Percentiles rank a stretch among this genome's conserved stretches.
phyloP scores from a whole-genome alignment of 2,329 filamentous ascomycete species.

The Xylariaceae sp. region DNA sequence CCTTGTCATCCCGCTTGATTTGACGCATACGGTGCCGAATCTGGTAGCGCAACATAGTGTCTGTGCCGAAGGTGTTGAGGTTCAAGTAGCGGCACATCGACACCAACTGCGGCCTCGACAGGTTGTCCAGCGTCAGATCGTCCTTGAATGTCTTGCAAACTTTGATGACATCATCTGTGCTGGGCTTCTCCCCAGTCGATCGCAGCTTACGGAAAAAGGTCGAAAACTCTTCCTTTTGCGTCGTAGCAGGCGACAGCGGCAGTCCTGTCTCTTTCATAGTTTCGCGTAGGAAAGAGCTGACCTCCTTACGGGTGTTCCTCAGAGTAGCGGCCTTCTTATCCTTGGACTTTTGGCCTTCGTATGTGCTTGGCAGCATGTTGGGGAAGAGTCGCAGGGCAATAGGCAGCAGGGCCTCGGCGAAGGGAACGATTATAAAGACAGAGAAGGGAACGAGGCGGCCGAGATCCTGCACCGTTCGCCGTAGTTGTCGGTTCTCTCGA shows the following conservation, averaged over 20 bases:
- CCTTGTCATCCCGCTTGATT: constrained; percentile 95
- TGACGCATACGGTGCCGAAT: constrained; percentile 97
- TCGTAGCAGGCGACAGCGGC: constrained; percentile 74
- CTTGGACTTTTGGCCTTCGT: constrained; percentile 85
- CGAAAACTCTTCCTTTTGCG: constrained; percentile 88
- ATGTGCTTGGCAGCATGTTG: constrained; percentile 94
- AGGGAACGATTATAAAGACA: constrained; percentile 93
- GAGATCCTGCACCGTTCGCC: constrained; percentile 89
- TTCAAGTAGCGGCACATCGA: constrained; percentile 99
- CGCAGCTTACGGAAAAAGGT: constrained; percentile 97
- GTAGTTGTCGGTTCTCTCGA: constrained; percentile 86
- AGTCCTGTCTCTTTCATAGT: constrained; percentile 92
- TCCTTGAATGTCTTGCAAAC: constrained; percentile 99
- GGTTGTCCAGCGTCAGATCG: constrained; percentile 92
- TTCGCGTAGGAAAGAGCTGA: constrained; percentile 81
- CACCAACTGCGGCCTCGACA: constrained; percentile 90
- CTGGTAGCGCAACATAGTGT: constrained; percentile 96
- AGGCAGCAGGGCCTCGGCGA: constrained; percentile 87
- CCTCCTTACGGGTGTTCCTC: constrained; percentile 83
- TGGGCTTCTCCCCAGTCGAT: constrained; percentile 84
- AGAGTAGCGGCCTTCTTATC: constrained; percentile 81
- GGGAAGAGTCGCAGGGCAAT: constrained; percentile 92
- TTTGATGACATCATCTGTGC: constrained; percentile 88
- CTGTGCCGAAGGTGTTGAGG: constrained; percentile 92
- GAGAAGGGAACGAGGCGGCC: constrained; percentile 91